phyloP scores from a whole-genome alignment of 2,329 filamentous ascomycete species.

The Ophiostoma tasmaniense region DNA sequence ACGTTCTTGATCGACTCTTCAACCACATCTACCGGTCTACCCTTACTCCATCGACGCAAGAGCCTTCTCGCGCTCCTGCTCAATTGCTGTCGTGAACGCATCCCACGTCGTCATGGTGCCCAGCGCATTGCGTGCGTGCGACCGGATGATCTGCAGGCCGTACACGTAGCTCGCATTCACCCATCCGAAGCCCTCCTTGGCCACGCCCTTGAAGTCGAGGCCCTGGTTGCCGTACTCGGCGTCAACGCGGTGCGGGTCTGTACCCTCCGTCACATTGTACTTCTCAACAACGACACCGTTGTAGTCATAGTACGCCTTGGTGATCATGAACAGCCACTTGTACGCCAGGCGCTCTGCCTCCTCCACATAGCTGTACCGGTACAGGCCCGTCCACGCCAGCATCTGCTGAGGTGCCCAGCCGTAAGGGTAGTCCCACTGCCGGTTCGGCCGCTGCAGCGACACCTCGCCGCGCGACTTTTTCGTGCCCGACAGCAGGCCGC shows the following conservation, averaged over 20 bases:
- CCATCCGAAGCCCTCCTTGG: conserved; percentile 98
- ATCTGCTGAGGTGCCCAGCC: conserved; percentile 99
- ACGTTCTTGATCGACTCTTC: neutral
- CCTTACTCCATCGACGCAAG: conserved; percentile 36
- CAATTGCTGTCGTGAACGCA: conserved; percentile 63
- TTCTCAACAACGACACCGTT: conserved; percentile 98
- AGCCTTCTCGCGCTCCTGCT: conserved; percentile 45
- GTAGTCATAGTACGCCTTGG: conserved; percentile 95
- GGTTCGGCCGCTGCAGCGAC: conserved; percentile 75
- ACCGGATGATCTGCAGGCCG: conserved; percentile 78
- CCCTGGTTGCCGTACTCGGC: conserved; percentile 98
- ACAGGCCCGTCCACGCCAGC: conserved; percentile 86
- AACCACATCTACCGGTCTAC: neutral
- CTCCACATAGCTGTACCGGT: conserved; percentile 83
- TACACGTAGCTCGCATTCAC: conserved; percentile 98
- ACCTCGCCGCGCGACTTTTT: conserved; percentile 77
- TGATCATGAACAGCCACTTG: conserved; percentile 98
- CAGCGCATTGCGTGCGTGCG: conserved; percentile 80
- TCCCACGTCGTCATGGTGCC: conserved; percentile 83
- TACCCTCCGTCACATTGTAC: conserved; percentile 86
- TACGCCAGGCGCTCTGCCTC: conserved; percentile 87
- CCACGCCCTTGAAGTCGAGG: conserved; percentile 87
- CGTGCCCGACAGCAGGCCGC: conserved; percentile 82
- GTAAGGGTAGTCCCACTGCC: conserved; percentile 97
- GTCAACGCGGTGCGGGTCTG: conserved; percentile 87